Conservation (phyloP, 202 grass and related monocot genomes). For the Saccharum hybrid region DNA sequence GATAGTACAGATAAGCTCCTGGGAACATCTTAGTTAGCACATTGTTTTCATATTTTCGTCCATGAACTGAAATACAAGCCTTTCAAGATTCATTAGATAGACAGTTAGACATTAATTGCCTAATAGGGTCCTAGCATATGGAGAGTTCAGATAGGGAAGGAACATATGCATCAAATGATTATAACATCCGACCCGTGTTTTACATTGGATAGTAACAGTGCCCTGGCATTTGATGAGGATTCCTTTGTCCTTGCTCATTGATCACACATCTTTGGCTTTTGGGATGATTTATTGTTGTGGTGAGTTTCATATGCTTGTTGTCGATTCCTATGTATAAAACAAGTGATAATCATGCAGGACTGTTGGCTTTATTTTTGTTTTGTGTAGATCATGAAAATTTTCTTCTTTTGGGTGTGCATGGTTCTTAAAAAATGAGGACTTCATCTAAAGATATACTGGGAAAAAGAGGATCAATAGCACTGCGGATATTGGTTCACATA, state of each 20-base stretch:
- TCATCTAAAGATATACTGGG: conserved; percentile 15
- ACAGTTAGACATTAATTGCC: not conserved
- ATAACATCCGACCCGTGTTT: not conserved
- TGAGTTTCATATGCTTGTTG: not conserved
- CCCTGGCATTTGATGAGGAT: not conserved
- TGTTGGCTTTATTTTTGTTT: conserved; percentile 1
- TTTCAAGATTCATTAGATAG: not conserved
- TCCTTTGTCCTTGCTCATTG: not conserved
- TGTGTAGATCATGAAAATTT: not conserved
- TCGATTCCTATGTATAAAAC: not conserved
- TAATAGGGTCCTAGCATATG: not conserved
- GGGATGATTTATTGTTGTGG: not conserved
- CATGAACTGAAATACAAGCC: not conserved
- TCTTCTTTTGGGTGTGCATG: not conserved
- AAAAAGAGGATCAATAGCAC: not conserved
- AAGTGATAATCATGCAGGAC: not conserved
- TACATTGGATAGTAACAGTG: not conserved
- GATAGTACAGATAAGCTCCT: not conserved
- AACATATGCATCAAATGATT: not conserved
- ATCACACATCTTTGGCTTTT: not conserved
- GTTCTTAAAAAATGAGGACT: not conserved
- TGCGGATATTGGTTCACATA: not conserved
- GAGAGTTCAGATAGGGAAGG: not conserved
- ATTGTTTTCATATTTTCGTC: not conserved
- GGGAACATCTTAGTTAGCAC: not conserved